Evolutionary conservation across 2,329 filamentous ascomycete genomes (phyloP).

Genomic region (Biscogniauxia mediterranea): DNA sequence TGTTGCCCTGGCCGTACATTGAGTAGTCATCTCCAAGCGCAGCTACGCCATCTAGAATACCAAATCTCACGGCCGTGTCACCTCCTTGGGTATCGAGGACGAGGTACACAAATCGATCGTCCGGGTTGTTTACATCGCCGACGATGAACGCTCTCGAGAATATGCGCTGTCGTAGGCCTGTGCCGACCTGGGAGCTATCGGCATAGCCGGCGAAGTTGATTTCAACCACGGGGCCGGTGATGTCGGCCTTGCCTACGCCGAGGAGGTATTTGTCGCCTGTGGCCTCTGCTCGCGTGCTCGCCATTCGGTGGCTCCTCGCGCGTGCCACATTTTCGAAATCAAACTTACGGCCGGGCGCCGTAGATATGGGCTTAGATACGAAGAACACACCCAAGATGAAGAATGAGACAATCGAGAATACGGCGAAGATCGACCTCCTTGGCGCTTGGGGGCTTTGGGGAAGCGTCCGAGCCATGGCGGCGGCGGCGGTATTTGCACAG

Average conservation of each 20-base stretch:
- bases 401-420: slow-evolving; percentile 33
- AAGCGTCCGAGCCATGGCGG: slow-evolving; percentile 19
- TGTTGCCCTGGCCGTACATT: slow-evolving; percentile 72
- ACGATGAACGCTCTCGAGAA: slow-evolving; percentile 88
- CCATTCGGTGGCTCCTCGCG: slow-evolving; percentile 10
- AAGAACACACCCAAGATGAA: slow-evolving; percentile 35
- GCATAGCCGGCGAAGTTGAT: slow-evolving; percentile 91
- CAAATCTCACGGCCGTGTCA: slow-evolving; percentile 82
- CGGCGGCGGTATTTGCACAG: slow-evolving; percentile 1
- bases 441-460: slow-evolving; percentile 18
- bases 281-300: slow-evolving; percentile 20
- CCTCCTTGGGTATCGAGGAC: slow-evolving; percentile 84
- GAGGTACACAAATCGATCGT: slow-evolving; percentile 78
- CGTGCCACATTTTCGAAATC: slow-evolving; percentile 17
- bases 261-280: slow-evolving; percentile 46
- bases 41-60: slow-evolving; percentile 71
- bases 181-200: slow-evolving; percentile 73
- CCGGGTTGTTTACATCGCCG: slow-evolving; percentile 61
- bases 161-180: slow-evolving; percentile 78
- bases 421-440: slow-evolving; percentile 25
- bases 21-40: slow-evolving; percentile 69
- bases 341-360: slow-evolving; percentile 14
- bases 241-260: slow-evolving; percentile 53
- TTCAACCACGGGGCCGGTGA: slow-evolving; percentile 75
- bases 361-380: slow-evolving; percentile 18